Conservation (phyloP, 495 filamentous ascomycete species). For the Halenospora varia region DNA sequence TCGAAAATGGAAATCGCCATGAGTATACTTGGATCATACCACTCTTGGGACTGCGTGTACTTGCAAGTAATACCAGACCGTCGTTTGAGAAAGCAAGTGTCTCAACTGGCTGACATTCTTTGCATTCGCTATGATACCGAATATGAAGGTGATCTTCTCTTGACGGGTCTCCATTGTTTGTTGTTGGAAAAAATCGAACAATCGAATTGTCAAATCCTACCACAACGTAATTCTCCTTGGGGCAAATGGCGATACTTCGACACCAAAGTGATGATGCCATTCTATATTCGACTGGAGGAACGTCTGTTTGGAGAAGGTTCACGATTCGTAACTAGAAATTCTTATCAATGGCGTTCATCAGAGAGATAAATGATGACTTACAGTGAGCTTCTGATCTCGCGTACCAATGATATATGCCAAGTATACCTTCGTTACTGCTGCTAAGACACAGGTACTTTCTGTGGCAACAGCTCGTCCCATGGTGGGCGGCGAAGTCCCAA, state of each 20-base stretch:
- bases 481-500: slow-evolving; percentile 27
- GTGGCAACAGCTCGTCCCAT: slow-evolving; percentile 25
- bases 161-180: slow-evolving; percentile 23
- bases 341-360: no score
- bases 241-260: slow-evolving; percentile 30
- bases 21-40: slow-evolving; percentile 30
- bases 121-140: slow-evolving; percentile 26
- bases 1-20: slow-evolving; percentile 31
- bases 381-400: slow-evolving; percentile 33
- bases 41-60: slow-evolving; percentile 27
- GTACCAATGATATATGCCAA: slow-evolving; percentile 34
- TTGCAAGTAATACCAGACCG: slow-evolving; percentile 31
- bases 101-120: slow-evolving; percentile 29
- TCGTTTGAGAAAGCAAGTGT: slow-evolving; percentile 34
- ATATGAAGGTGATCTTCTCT: slow-evolving; percentile 33
- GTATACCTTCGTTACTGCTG: slow-evolving; percentile 28
- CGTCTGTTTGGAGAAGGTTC: slow-evolving; percentile 25
- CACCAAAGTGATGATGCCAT: slow-evolving; percentile 34
- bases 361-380: no score
- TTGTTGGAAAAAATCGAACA: slow-evolving; percentile 32
- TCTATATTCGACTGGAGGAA: slow-evolving; percentile 29
- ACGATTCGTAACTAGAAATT: slow-evolving; percentile 36
- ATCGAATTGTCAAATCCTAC: slow-evolving; percentile 34
- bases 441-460: slow-evolving; percentile 34
- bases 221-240: slow-evolving; percentile 31